phyloP scores from a whole-genome alignment of 257 asterid genomes.

The Gynochthodes officinalis region DNA sequence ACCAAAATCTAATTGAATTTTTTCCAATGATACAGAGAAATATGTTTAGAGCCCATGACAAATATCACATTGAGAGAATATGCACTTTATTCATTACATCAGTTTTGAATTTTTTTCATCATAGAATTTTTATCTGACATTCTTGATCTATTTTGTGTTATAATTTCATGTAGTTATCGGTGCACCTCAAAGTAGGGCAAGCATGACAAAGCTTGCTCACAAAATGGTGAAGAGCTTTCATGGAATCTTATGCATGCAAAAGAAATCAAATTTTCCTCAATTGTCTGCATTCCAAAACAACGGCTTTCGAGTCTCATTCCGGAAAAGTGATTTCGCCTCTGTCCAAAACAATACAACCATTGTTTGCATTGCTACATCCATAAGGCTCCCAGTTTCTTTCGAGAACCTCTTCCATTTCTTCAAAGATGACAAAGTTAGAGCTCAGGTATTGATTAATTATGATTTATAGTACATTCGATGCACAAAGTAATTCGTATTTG shows the following conservation, averaged over 20 bases:
- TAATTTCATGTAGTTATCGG: slow-evolving; percentile 32
- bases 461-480: too few species aligned
- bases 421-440: slow-evolving; percentile 47
- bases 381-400: slow-evolving; percentile 50
- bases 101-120: too few species aligned
- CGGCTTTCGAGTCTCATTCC: slow-evolving; percentile 47
- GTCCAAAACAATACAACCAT: slow-evolving; percentile 46
- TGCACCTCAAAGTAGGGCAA: slow-evolving; percentile 42
- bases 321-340: slow-evolving; percentile 24
- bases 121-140: too few species aligned
- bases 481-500: too few species aligned
- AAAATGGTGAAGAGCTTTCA: slow-evolving; percentile 60
- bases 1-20: too few species aligned
- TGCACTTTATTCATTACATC: too few species aligned
- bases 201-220: slow-evolving; percentile 53
- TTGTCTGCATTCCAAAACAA: slow-evolving; percentile 27
- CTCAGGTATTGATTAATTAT: too few species aligned
- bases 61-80: too few species aligned
- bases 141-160: not conserved
- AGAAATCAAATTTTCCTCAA: slow-evolving; percentile 37
- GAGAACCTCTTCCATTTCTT: slow-evolving; percentile 52
- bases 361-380: slow-evolving; percentile 53
- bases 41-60: too few species aligned
- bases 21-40: too few species aligned
- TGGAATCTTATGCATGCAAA: slow-evolving; percentile 46